Evolutionary conservation across 306 rosid species (phyloP).

Genomic region (Coriaria nepalensis): DNA sequence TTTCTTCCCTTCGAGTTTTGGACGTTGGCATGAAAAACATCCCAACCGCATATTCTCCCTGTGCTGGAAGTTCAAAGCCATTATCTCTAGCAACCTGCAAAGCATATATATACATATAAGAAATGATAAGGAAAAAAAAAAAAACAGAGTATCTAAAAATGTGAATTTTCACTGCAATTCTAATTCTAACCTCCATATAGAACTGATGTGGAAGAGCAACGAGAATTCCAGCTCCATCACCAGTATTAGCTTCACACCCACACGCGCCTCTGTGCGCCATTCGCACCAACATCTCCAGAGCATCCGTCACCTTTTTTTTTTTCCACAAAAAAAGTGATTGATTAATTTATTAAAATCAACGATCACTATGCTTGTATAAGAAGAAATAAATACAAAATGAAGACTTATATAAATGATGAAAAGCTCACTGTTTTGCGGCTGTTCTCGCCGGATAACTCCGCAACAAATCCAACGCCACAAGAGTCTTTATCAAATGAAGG

Average conservation of each 20-base stretch:
- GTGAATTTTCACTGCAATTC: neutral
- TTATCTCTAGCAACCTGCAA: conserved; percentile 48
- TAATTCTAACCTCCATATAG: conserved; percentile 46
- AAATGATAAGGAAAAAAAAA: neutral
- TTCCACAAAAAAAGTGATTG: conserved; percentile 6
- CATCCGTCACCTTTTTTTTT: conserved; percentile 63
- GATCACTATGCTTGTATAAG: too few relatives aligned
- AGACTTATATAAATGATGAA: too few relatives aligned
- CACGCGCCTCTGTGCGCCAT: conserved; percentile 98
- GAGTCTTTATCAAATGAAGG: conserved; percentile 87
- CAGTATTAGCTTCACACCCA: conserved; percentile 89
- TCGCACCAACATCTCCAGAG: conserved; percentile 88
- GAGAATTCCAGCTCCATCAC: conserved; percentile 97
- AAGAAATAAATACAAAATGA: too few relatives aligned
- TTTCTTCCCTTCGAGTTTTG: conserved; percentile 47
- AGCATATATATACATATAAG: neutral
- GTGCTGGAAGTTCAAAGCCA: conserved; percentile 76
- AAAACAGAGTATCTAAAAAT: neutral
- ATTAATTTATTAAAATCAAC: too few relatives aligned
- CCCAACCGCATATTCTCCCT: conserved; percentile 86
- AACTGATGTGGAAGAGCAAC: conserved; percentile 78
- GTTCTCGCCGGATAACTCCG: conserved; percentile 75
- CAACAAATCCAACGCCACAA: conserved; percentile 93
- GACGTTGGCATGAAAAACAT: conserved; percentile 93
- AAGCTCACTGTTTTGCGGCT: conserved; percentile 75